Evolutionary conservation across 331 rosid species (phyloP), one percentile per base, ranked within the genome.

Genomic region (Quercus phellos): DNA sequence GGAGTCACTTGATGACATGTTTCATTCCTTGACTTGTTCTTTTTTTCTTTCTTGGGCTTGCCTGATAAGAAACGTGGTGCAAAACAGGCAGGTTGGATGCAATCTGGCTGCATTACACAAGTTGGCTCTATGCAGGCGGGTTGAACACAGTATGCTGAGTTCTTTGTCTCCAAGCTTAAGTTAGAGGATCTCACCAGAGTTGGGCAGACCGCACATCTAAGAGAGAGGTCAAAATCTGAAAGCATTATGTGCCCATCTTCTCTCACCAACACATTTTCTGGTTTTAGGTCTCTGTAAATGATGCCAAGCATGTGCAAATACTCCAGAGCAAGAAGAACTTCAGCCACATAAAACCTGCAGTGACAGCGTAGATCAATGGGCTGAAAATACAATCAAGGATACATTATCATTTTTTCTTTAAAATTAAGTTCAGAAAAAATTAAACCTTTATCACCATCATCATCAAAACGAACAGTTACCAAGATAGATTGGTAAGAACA

Each of bases 211-310:
- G 93, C 82, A n/a, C 98, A 92, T 83, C 98, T 84, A 73, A 94
- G 85, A 79, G 98, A 94, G 74, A 94, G 96, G 84, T 94, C 98
- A 6, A 94, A 94, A 84, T 94, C 98, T 9, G 98, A 90, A 10
- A 94, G 91, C 98, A 94, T 94, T 86, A 94, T 92, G 74, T 94
- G 98, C 64, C 98, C 98, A 76, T 94, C 98, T 85, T 92, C 98
- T 74, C 98, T 87, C 71, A 94, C 98, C 73, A 94, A 82, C 69
- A 94, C 97, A 59, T 94, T 94, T 82, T 94, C 98, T 1, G 98
- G 98, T 85, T 94, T 94, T 14, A 94, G 94, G 85, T 94, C 98
- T 82, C 98, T 83, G 84, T 94, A 94, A 77, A 94, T 87, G 76
- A 94, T 90, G 55, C 98, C 98, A 29, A 94, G 97, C 98, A 94